Conservation (phyloP, 306 rosid genomes). For the Acacia acuminata region DNA sequence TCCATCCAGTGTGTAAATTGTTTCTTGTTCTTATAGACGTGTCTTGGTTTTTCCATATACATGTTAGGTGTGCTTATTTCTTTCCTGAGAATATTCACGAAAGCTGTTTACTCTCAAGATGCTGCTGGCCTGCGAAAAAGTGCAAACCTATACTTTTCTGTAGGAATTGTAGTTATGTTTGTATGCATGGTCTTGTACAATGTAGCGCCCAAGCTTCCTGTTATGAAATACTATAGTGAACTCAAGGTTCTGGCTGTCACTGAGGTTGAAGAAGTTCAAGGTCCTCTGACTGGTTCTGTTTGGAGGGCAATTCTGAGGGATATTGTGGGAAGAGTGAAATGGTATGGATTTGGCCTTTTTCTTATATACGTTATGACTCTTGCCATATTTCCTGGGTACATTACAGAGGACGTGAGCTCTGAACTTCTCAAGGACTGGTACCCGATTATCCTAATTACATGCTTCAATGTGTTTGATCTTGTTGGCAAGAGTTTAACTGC, state of each 20-base stretch:
- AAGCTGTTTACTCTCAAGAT: slow-evolving; percentile 78
- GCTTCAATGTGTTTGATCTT: slow-evolving; percentile 79
- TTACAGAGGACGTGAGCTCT: slow-evolving; percentile 91
- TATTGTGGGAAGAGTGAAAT: slow-evolving; percentile 64
- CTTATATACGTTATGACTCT: slow-evolving; percentile 74
- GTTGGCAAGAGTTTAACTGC: slow-evolving; percentile 80
- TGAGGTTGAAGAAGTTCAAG: slow-evolving; percentile 50
- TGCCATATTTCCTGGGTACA: slow-evolving; percentile 84
- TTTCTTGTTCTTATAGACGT: too few species aligned
- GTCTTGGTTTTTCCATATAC: too few species aligned
- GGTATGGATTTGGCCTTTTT: slow-evolving; percentile 71
- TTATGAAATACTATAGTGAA: slow-evolving; percentile 76
- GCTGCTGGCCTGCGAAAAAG: slow-evolving; percentile 68
- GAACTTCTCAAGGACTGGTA: slow-evolving; percentile 80
- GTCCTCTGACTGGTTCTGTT: slow-evolving; percentile 49
- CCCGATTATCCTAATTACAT: slow-evolving; percentile 60
- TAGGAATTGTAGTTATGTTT: slow-evolving; percentile 60
- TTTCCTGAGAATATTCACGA: slow-evolving; percentile 66
- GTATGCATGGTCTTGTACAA: slow-evolving; percentile 69
- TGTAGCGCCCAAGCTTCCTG: slow-evolving; percentile 67
- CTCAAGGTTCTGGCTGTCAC: slow-evolving; percentile 55
- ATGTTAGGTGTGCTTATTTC: slow-evolving; percentile 80
- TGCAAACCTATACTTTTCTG: slow-evolving; percentile 77
- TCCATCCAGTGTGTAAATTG: too few species aligned
- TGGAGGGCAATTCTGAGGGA: slow-evolving; percentile 67